These are phyloP conservation scores for Crassisporium funariophilum DNA, from an alignment of 768 basidiomycete species.

Conservation along the genomic window DNA sequence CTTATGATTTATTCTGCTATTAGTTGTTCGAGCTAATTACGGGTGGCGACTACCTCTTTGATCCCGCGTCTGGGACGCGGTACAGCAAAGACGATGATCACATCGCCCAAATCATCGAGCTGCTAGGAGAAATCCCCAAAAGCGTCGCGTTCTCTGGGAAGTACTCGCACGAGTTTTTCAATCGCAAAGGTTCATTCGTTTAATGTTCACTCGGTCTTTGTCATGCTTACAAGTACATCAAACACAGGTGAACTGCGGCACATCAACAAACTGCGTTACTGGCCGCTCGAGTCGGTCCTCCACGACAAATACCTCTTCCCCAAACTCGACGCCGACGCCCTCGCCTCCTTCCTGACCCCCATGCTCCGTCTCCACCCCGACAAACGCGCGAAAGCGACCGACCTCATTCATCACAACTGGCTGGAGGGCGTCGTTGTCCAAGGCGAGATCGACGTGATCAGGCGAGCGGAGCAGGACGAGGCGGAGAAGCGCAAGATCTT, in stretches of 20 bases:
- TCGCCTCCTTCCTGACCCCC: conserved; percentile 80
- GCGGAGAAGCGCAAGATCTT: conserved; percentile 41
- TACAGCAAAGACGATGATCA: conserved; percentile 98
- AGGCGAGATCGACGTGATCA: conserved; percentile 85
- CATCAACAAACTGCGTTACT: conserved; percentile 91
- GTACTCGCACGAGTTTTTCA: conserved; percentile 95
- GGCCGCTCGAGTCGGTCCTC: conserved; percentile 80
- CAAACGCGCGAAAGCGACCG: conserved; percentile 84
- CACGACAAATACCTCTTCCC: conserved; percentile 97
- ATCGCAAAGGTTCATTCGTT: conserved; percentile 73
- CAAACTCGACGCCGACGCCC: conserved; percentile 74
- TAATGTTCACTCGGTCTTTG: not conserved
- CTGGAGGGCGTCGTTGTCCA: conserved; percentile 83
- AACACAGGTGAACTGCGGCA: conserved; percentile 77
- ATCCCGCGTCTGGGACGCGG: conserved; percentile 91
- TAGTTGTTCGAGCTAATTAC: conserved; percentile 95
- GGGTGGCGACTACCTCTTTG: conserved; percentile 97
- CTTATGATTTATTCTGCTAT: not conserved
- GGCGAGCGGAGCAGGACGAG: conserved; percentile 50
- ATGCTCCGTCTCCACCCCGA: conserved; percentile 92
- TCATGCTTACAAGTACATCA: not conserved
- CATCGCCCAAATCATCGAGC: conserved; percentile 96
- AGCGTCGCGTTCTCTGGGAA: conserved; percentile 86
- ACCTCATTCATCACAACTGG: conserved; percentile 87
- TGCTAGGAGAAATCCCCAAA: conserved; percentile 88